These are phyloP conservation scores for Canariomyces notabilis DNA, from an alignment of 2,329 filamentous ascomycete genomes.

Conservation along the genomic window DNA sequence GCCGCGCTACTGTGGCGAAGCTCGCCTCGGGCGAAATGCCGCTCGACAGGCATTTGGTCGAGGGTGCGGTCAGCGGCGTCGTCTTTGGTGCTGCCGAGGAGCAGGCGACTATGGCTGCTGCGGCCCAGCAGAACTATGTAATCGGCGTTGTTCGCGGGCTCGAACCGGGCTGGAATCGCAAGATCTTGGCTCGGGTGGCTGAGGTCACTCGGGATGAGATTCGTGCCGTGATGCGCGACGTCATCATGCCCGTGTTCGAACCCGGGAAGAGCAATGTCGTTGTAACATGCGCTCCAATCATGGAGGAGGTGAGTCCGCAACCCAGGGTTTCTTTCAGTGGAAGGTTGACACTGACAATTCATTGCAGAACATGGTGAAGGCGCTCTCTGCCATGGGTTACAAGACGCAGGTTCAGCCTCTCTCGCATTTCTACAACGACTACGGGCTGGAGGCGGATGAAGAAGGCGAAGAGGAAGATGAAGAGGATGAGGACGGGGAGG, in stretches of 20 bases:
- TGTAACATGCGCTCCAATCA: conserved; percentile 78
- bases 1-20: conserved; percentile 66
- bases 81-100: conserved; percentile 84
- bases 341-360: conserved; percentile 22
- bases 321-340: conserved; percentile 5
- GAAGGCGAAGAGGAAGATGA: conserved; percentile 55
- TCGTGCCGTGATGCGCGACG: conserved; percentile 63
- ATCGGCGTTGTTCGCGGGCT: conserved; percentile 73
- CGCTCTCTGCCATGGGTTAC: conserved; percentile 73
- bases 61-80: conserved; percentile 86
- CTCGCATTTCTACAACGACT: conserved; percentile 81
- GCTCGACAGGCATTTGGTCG: conserved; percentile 77
- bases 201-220: conserved; percentile 73
- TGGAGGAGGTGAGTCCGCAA: conserved; percentile 66
- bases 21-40: conserved; percentile 65
- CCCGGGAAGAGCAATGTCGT: conserved; percentile 78
- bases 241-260: conserved; percentile 75
- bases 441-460: conserved; percentile 66
- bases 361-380: conserved; percentile 64
- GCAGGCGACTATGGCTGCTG: conserved; percentile 76
- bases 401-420: conserved; percentile 69
- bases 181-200: conserved; percentile 71
- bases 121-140: conserved; percentile 79
- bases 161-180: conserved; percentile 70
- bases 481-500: conserved; percentile 56